Percentiles rank a stretch among this genome's conserved stretches.
phyloP scores from a whole-genome alignment of 805 yeast species.

The Lachancea mirantina region DNA sequence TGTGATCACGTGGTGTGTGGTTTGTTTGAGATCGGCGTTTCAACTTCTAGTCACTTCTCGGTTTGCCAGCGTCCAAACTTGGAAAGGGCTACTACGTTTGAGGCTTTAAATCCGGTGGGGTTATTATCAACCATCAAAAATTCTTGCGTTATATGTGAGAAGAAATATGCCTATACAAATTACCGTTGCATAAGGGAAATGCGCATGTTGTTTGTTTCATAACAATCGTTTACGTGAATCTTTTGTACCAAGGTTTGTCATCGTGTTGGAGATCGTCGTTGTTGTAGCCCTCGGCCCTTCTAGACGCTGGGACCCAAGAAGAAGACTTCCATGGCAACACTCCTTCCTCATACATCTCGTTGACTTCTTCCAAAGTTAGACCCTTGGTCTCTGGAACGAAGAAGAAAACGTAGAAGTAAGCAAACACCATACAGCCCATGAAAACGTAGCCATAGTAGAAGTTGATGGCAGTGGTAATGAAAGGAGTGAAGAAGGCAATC shows the following conservation, averaged over 20 bases:
- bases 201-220: too few species aligned
- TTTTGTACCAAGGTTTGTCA: constrained; percentile 27
- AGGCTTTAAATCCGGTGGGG: too few species aligned
- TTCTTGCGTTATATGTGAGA: too few species aligned
- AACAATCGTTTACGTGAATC: constrained; percentile 8
- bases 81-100: too few species aligned
- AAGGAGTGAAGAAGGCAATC: constrained; percentile 69
- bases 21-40: too few species aligned
- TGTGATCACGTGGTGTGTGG: too few species aligned
- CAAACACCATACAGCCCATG: constrained; percentile 52
- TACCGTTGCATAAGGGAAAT: too few species aligned
- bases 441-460: constrained; percentile 66
- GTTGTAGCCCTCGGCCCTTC: constrained; percentile 28
- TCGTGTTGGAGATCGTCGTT: constrained; percentile 25
- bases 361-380: constrained; percentile 74
- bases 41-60: too few species aligned
- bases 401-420: constrained; percentile 63
- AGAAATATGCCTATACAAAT: too few species aligned
- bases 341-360: constrained; percentile 46
- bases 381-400: constrained; percentile 76
- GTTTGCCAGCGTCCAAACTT: too few species aligned
- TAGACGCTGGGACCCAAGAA: constrained; percentile 45
- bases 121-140: too few species aligned
- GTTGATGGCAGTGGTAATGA: constrained; percentile 56
- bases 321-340: constrained; percentile 43